Evolutionary conservation across 805 yeast genomes (phyloP).

Genomic region (Nakazawaea populi): DNA sequence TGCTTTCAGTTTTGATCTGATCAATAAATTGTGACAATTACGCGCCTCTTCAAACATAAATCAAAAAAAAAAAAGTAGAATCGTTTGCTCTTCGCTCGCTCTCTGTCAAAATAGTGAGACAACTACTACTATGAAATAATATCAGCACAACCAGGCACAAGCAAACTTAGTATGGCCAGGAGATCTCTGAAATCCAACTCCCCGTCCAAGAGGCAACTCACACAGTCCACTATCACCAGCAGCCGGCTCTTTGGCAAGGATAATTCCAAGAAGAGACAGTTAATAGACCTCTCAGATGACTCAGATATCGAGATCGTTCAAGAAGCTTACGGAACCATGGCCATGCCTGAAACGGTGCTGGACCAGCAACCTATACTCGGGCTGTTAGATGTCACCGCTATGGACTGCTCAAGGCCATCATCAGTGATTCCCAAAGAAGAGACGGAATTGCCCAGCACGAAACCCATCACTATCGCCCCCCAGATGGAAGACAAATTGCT

Average conservation of each 20-base stretch:
- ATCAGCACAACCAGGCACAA: too few relatives aligned
- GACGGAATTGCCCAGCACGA: too few relatives aligned
- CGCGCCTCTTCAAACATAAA: not conserved
- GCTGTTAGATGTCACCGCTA: too few relatives aligned
- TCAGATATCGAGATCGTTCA: conserved; percentile 5
- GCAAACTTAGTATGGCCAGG: not conserved
- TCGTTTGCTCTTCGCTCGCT: too few relatives aligned
- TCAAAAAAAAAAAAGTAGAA: too few relatives aligned
- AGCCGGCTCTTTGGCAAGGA: not conserved
- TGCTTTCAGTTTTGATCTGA: too few relatives aligned
- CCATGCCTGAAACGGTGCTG: too few relatives aligned
- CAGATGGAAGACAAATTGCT: not conserved
- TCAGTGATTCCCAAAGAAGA: not conserved
- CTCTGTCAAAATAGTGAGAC: too few relatives aligned
- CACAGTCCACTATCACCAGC: not conserved
- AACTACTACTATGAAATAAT: too few relatives aligned
- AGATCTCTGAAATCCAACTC: not conserved
- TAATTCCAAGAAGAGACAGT: not conserved
- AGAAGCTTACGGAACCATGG: not conserved
- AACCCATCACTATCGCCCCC: not conserved
- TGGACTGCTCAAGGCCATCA: not conserved
- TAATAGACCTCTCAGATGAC: conserved; percentile 2
- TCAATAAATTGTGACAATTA: too few relatives aligned
- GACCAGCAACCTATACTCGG: too few relatives aligned
- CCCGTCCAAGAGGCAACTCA: not conserved